Percentiles rank a stretch among this genome's conserved stretches.
Evolutionary conservation across 2,329 filamentous ascomycete species (phyloP).

Genomic region (Fusarium sp.): DNA sequence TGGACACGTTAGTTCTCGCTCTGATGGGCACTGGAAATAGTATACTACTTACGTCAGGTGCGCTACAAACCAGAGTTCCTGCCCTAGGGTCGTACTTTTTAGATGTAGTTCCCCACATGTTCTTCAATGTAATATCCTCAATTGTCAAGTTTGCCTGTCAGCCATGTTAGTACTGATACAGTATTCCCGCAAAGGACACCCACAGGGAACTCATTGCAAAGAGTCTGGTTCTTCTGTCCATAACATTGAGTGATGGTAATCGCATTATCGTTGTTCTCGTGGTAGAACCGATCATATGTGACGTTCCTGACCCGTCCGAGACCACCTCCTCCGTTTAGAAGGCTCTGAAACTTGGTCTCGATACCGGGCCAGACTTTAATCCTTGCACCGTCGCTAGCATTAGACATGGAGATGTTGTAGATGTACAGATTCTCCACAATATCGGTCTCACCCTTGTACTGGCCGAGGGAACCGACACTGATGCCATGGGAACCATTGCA

Average conservation of each 20-base stretch:
- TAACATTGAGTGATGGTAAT: constrained; percentile 46
- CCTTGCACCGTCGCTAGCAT: constrained; percentile 72
- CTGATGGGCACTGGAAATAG: fast-evolving
- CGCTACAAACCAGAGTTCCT: constrained; percentile 45
- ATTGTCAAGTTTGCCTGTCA: constrained; percentile 26
- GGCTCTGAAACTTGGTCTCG: constrained; percentile 50
- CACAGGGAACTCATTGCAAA: constrained; percentile 40
- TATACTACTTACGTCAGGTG: constrained; percentile 37
- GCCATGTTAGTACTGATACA: background rate
- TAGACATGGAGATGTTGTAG: constrained; percentile 68
- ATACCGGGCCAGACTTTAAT: constrained; percentile 79
- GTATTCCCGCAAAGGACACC: background rate
- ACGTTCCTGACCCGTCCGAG: constrained; percentile 70
- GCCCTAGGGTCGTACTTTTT: constrained; percentile 44
- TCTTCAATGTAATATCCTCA: constrained; percentile 42
- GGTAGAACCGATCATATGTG: constrained; percentile 71
- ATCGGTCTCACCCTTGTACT: constrained; percentile 71
- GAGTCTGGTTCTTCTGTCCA: constrained; percentile 41
- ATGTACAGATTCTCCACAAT: constrained; percentile 77
- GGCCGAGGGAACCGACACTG: constrained; percentile 76
- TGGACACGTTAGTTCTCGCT: background rate
- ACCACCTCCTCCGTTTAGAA: constrained; percentile 68
- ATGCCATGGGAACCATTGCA: constrained; percentile 80
- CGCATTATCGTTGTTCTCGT: constrained; percentile 67
- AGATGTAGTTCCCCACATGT: constrained; percentile 45